Evolutionary conservation across 176 grass and related monocot species (phyloP), one percentile per base, ranked within the genome.

Genomic region (Triticum monococcum): DNA sequence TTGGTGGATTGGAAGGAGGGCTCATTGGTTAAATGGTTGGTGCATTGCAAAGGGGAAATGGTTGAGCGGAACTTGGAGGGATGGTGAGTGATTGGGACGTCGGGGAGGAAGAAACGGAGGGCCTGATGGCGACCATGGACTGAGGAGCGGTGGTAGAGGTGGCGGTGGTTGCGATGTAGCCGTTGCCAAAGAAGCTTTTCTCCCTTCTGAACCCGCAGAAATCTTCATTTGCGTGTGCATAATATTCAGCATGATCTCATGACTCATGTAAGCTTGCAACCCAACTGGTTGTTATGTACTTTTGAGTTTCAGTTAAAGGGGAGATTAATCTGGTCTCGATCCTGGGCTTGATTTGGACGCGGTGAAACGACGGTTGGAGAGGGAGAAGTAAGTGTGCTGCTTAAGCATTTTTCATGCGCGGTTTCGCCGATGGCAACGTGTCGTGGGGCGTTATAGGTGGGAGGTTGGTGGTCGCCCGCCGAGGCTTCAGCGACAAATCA

Each of bases 121-220:
- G 41, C 17, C 11, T 46, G 83, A 83, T 82, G 72, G 81, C 54
- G 85, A 93, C 77, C 13, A 48, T 71, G 69, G 77, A 87, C 64
- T 28, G 83, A 79, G 79, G 71, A 23, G 73, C 78, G 59, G 79
- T 80, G 81, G 80, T 70, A 33, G 80, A 86, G 81, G 89, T 90
- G 91, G 76, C 67, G 89, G 92, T 66, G 77, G 87, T 87, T 89
- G 90, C 79, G 77, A 85, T 84, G 88, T 90, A 93, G 82, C 95
- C 88, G 92, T 86, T 97, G 78, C 62, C 67, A 85, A 87, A 87
- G 95, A 97, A 97, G 86, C 88, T 91, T 92, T 92, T 94, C 90
- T 45, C 63, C 22, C 57, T 48, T 36, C 28, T 52, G 9, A 79
- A 84, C 74, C 9, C 36, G 36, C 52, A 59, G 20, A 63, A 84